phyloP scores from a whole-genome alignment of 768 basidiomycete genomes.

The Termitomyces eurrhizus region DNA sequence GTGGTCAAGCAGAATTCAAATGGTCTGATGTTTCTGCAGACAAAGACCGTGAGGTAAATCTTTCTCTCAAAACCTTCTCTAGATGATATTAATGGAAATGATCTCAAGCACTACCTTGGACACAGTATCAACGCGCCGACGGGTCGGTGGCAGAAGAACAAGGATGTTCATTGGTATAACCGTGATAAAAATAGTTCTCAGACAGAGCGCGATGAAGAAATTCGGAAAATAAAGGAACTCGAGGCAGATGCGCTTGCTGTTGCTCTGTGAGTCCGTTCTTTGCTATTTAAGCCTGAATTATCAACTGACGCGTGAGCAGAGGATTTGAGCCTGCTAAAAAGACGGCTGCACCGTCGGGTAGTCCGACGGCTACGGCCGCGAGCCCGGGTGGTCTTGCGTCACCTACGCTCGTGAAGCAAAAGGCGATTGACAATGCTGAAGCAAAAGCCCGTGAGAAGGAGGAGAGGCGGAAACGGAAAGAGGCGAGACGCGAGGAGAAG shows the following conservation, averaged over 20 bases:
- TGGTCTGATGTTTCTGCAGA: constrained; percentile 89
- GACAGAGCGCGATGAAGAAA: constrained; percentile 62
- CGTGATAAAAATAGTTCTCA: constrained; percentile 50
- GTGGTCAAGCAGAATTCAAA: constrained; percentile 90
- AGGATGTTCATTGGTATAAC: constrained; percentile 94
- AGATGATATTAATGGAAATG: background rate
- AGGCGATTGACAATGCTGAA: constrained; percentile 15
- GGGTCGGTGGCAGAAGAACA: constrained; percentile 96
- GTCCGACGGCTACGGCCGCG: constrained; percentile 12
- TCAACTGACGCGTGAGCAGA: constrained; percentile 30
- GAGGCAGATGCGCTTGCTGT: constrained; percentile 86
- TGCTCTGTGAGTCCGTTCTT: constrained; percentile 52
- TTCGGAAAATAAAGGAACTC: constrained; percentile 76
- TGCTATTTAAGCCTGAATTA: background rate
- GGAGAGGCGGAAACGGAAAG: constrained; percentile 48
- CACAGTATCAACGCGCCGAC: constrained; percentile 94
- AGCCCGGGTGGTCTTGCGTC: constrained; percentile 3
- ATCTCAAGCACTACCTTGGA: constrained; percentile 79
- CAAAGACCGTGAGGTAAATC: constrained; percentile 82
- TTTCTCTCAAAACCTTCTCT: background rate
- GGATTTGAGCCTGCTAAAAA: constrained; percentile 66
- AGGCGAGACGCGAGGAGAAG: constrained; percentile 49
- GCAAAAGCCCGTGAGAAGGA: constrained; percentile 37
- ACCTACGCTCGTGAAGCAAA: constrained; percentile 10
- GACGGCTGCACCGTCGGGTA: constrained; percentile 20